Conservation (phyloP, 192 early-diverging fungal genomes). For the Podila epigama region DNA sequence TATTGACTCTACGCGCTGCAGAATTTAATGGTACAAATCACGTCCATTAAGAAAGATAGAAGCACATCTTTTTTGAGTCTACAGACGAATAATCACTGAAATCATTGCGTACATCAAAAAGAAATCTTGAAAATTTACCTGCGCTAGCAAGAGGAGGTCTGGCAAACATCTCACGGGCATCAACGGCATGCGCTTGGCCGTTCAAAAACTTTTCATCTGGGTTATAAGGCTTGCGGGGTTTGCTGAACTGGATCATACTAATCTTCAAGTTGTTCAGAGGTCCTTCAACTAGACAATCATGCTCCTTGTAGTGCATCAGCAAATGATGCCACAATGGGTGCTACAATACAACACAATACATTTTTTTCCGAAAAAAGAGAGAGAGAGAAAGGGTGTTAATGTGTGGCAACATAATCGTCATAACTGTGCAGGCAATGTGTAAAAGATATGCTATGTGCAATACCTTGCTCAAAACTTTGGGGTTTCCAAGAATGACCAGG, state of each 20-base stretch:
- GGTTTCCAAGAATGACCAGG: constrained; percentile 93
- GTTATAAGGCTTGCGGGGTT: constrained; percentile 65
- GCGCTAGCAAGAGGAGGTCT: constrained; percentile 57
- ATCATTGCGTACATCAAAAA: background rate
- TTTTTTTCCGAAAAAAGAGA: background rate
- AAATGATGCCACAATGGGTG: constrained; percentile 98
- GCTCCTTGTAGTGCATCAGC: constrained; percentile 90
- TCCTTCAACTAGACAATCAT: constrained; percentile 91
- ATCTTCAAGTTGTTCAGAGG: constrained; percentile 86
- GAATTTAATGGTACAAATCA: background rate
- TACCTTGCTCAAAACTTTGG: constrained; percentile 87
- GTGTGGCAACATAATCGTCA: no score
- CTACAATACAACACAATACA: constrained; percentile 16
- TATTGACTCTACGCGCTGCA: constrained; percentile 57
- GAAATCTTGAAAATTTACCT: constrained; percentile 20
- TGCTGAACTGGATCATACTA: constrained; percentile 89
- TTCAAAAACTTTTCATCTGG: constrained; percentile 66
- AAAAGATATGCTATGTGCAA: background rate
- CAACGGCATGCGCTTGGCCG: constrained; percentile 63
- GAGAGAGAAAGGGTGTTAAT: background rate
- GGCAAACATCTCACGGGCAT: constrained; percentile 68
- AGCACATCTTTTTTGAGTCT: no score
- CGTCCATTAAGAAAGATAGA: background rate
- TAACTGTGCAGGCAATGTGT: background rate
- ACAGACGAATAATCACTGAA: no score